These are phyloP conservation scores for Pythium utonaiense DNA, from an alignment of 352 stramenopile species.

Conservation along the genomic window DNA sequence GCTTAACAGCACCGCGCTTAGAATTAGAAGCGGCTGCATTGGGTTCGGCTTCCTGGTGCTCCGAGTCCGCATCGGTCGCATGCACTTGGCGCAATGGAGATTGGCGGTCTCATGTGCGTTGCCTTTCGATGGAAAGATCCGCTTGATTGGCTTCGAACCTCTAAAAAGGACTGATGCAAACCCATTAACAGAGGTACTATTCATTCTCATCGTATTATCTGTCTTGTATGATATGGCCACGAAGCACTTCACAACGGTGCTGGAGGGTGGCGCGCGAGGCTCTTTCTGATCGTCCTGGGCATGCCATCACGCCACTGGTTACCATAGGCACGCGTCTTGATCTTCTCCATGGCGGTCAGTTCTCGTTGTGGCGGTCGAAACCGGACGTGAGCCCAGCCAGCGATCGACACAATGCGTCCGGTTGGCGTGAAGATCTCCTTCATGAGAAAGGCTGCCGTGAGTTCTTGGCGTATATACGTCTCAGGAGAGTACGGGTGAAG, in stretches of 20 bases:
- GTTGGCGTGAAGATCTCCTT: background rate
- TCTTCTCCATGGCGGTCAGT: background rate
- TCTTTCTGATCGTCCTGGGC: background rate
- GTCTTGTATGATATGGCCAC: background rate
- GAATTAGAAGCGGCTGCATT: background rate
- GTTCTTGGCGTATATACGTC: background rate
- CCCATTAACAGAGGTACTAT: background rate
- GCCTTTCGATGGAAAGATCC: slow-evolving; percentile 5
- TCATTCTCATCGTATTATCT: background rate
- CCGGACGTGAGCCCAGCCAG: background rate
- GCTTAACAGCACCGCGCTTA: background rate
- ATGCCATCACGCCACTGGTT: background rate
- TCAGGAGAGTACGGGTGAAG: background rate
- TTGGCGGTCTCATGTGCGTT: background rate
- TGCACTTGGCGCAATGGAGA: background rate
- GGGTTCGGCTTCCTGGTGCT: no score
- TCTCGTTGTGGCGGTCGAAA: background rate
- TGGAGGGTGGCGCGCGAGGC: background rate
- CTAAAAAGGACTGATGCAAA: background rate
- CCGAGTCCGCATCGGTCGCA: background rate
- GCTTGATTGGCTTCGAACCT: background rate
- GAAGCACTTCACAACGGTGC: background rate
- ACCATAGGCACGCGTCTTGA: background rate
- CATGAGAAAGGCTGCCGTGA: background rate
- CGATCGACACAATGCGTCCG: background rate